These are phyloP conservation scores for Boletus barrowsii DNA, from an alignment of 768 basidiomycete genomes.

Conservation along the genomic window DNA sequence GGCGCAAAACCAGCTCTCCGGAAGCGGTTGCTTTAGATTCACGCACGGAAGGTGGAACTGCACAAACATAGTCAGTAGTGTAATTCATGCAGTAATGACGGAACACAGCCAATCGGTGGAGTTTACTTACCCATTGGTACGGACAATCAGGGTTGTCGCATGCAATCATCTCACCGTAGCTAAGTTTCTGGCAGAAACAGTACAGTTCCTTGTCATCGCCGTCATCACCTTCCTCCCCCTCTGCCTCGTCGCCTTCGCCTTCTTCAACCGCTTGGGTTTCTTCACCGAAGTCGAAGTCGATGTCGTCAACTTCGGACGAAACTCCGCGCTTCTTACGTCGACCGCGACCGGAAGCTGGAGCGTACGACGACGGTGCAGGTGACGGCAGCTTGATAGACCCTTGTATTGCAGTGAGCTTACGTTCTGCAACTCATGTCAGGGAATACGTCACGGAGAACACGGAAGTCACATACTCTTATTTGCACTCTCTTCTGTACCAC, in stretches of 20 bases:
- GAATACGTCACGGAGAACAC: not conserved
- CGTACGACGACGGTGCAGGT: conserved; percentile 32
- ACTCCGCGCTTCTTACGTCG: conserved; percentile 35
- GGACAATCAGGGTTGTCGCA: conserved; percentile 57
- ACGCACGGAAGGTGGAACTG: conserved; percentile 67
- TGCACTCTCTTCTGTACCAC: conserved; percentile 23
- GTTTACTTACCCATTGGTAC: conserved; percentile 58
- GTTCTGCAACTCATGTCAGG: conserved; percentile 21
- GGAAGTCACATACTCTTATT: conserved; percentile 27
- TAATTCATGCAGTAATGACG: not conserved
- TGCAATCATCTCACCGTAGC: conserved; percentile 67
- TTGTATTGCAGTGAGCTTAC: conserved; percentile 27
- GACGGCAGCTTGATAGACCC: conserved; percentile 35
- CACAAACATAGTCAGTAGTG: conserved; percentile 11
- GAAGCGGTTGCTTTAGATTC: conserved; percentile 51
- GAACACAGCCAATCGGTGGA: not conserved
- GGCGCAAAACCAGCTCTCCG: conserved; percentile 58
- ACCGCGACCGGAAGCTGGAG: conserved; percentile 28
- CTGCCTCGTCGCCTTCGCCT: conserved; percentile 34
- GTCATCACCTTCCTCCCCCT: conserved; percentile 48
- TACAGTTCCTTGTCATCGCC: conserved; percentile 58
- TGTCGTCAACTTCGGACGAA: conserved; percentile 34
- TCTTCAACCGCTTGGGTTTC: conserved; percentile 29
- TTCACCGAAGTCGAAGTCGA: conserved; percentile 34
- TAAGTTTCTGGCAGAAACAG: conserved; percentile 61